phyloP scores from a whole-genome alignment of 2,329 filamentous ascomycete species.

The Orbilia ellipsospora region DNA sequence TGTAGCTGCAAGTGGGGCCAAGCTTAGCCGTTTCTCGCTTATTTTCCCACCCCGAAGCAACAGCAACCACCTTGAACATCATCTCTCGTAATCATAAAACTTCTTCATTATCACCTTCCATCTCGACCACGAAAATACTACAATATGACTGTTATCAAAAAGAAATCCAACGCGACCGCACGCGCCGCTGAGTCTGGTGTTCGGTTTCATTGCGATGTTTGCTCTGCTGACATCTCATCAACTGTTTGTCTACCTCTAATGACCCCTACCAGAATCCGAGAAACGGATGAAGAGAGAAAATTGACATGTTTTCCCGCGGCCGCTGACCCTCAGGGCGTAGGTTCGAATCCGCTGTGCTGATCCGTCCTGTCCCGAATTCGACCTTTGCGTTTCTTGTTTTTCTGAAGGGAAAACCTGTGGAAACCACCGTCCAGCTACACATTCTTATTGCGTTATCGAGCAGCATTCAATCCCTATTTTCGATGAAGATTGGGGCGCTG shows the following conservation, averaged over 20 bases:
- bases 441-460: constrained; percentile 93
- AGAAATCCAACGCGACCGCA: constrained; percentile 69
- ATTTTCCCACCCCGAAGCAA: too few relatives aligned
- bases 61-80: neutral
- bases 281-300: too few relatives aligned
- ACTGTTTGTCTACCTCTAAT: constrained; percentile 70
- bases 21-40: too few relatives aligned
- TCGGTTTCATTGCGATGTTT: constrained; percentile 98
- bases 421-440: constrained; percentile 85
- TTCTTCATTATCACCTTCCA: neutral
- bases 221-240: constrained; percentile 94
- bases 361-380: constrained; percentile 86
- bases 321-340: constrained; percentile 64
- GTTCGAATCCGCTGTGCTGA: constrained; percentile 94
- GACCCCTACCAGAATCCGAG: neutral
- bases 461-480: constrained; percentile 99
- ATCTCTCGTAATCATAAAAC: neutral
- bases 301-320: neutral
- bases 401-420: constrained; percentile 81
- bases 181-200: constrained; percentile 83
- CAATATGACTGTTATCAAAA: constrained; percentile 91
- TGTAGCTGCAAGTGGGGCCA: too few relatives aligned
- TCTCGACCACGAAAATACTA: constrained; percentile 17
- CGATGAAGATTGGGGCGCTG: constrained; percentile 92
- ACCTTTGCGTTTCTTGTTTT: constrained; percentile 96